phyloP scores from a whole-genome alignment of 768 basidiomycete species.

The Daedaleopsis sinensis region DNA sequence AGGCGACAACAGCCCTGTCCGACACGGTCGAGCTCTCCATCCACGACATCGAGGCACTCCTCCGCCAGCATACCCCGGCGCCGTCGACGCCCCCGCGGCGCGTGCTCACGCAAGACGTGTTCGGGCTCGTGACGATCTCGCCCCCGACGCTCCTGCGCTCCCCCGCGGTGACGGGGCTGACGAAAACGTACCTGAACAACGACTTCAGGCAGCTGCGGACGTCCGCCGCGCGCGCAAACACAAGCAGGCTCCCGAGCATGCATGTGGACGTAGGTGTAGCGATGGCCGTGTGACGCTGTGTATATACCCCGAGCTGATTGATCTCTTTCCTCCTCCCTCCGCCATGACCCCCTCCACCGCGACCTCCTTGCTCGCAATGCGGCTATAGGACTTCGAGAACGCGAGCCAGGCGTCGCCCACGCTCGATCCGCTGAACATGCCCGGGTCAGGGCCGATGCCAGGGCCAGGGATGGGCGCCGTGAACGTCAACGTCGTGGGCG shows the following conservation, averaged over 20 bases:
- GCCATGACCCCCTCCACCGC: not conserved
- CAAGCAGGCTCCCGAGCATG: slow-evolving; percentile 83
- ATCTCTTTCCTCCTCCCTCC: not conserved
- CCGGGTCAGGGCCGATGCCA: slow-evolving; percentile 23
- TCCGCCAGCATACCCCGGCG: slow-evolving; percentile 41
- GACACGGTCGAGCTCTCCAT: slow-evolving; percentile 42
- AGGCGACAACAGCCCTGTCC: slow-evolving; percentile 35
- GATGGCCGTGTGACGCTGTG: slow-evolving; percentile 29
- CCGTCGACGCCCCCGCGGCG: slow-evolving; percentile 60
- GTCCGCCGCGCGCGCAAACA: slow-evolving; percentile 75
- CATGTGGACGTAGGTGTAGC: slow-evolving; percentile 69
- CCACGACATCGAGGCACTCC: slow-evolving; percentile 47
- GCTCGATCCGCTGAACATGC: slow-evolving; percentile 26
- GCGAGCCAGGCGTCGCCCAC: slow-evolving; percentile 33
- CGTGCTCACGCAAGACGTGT: slow-evolving; percentile 54
- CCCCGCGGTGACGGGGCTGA: slow-evolving; percentile 74
- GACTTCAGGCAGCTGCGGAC: slow-evolving; percentile 81
- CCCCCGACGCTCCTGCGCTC: slow-evolving; percentile 73
- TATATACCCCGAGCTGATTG: not conserved
- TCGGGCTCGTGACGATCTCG: slow-evolving; percentile 67
- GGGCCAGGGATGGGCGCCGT: not conserved
- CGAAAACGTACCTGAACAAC: slow-evolving; percentile 80
- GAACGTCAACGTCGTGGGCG: not conserved
- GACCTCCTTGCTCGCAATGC: slow-evolving; percentile 10
- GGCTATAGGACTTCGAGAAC: slow-evolving; percentile 36